Base-by-base conservation (phyloP, 164 flowering plant species). In the Nymphaea colorata region DNA sequence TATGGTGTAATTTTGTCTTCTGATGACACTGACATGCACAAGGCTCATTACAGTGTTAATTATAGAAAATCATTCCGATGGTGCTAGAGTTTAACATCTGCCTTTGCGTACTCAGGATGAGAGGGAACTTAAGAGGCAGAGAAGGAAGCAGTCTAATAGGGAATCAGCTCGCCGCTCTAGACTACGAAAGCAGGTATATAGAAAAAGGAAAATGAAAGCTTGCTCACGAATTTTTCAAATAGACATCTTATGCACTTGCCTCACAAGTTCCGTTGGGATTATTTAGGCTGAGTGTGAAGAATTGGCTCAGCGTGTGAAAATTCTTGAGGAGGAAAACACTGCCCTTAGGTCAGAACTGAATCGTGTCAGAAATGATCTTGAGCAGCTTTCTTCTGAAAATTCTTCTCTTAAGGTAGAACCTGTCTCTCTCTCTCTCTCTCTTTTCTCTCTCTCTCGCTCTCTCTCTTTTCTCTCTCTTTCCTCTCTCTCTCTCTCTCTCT, bases 121-220 rank as follows among this genome's bases (percentile, higher is more conserved):
- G 66, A 80, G 98, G 77, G 98, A 93, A 77, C 85, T 90, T 45
- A 93, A 93, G 72, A 83, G 90, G 72, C 96, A 93, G 74, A 82
- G 87, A 75, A 82, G 98, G 71, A 93, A 93, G 83, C 97, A 93
- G 77, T 93, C 98, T n/a, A 93, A 93, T 75, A 77, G 98, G 75
- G 98, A 93, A 80, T 91, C 98, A 70, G 97, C 98, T 68, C 91
- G 97, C 5, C 75, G 96, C 25, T 93, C 98, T 42, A 81, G 98
- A 77, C 70, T 93, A 79, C 89, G 97, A 42, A 93, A 93, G 78
- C 98, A 93, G 98, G 98, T 87, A 76, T 65, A 5, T 55, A 25
- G 36, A 25, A 25, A 25, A 25, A 25, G 36, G 36, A 25, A 25
- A 25, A 25, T 25, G 36, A 25, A 25, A 25, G 0, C 36, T 25